phyloP scores from a whole-genome alignment of 176 grass and related monocot species.

The Elymus sibiricus region DNA sequence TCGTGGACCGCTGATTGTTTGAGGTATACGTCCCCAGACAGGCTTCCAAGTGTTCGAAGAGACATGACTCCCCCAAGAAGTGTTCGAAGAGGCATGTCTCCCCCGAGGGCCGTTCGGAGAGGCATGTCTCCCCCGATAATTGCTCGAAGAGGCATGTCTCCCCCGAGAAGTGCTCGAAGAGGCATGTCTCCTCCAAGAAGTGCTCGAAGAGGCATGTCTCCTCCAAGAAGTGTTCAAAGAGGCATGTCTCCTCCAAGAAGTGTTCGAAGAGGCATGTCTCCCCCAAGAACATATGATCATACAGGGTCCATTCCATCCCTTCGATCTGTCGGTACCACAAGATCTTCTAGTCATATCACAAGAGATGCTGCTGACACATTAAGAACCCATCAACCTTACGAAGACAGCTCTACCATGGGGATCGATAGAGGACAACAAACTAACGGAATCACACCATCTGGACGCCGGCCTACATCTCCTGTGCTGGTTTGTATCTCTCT shows the following conservation, averaged over 20 bases:
- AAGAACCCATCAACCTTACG: conserved; percentile 37
- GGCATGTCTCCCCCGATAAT: conserved; percentile 40
- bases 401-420: conserved; percentile 31
- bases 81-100: conserved; percentile 34
- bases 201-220: conserved; percentile 4
- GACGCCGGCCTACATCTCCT: conserved; percentile 4
- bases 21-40: conserved; percentile 49
- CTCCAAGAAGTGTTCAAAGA: conserved; percentile 16
- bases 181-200: conserved; percentile 43
- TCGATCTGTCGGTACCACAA: conserved; percentile 37
- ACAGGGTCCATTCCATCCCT: conserved; percentile 11
- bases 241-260: conserved; percentile 44
- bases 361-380: conserved; percentile 43
- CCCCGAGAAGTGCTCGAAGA: conserved; percentile 32
- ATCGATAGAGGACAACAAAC: conserved; percentile 32
- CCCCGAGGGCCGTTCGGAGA: conserved; percentile 32
- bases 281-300: conserved; percentile 49
- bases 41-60: conserved; percentile 26
- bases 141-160: conserved; percentile 37
- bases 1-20: conserved; percentile 33
- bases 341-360: conserved; percentile 40
- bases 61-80: conserved; percentile 40
- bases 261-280: conserved; percentile 37
- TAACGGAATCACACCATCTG: conserved; percentile 34
- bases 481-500: conserved; percentile 39